A percentile compares a stretch with the other conserved stretches of the same genome.
Evolutionary conservation across 2,329 filamentous ascomycete species (phyloP).

Genomic region (Colletotrichum simmondsii): DNA sequence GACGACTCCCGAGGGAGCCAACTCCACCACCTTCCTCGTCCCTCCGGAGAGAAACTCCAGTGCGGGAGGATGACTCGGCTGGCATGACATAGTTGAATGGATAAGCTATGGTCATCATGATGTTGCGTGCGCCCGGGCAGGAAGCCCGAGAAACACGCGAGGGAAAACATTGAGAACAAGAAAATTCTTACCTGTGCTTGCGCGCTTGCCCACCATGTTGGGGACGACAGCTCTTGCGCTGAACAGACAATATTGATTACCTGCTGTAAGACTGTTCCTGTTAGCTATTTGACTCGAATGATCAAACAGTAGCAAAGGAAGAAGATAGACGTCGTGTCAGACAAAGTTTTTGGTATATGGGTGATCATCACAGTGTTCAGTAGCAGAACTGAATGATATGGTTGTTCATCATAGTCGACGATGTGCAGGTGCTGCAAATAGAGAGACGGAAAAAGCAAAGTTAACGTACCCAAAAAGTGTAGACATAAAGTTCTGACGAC

Average conservation of each 20-base stretch:
- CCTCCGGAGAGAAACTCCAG: slow-evolving; percentile 64
- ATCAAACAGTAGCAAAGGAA: not conserved
- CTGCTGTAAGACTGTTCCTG: not conserved
- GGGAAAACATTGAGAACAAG: slow-evolving; percentile 15
- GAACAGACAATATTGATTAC: not conserved
- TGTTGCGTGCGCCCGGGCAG: not conserved
- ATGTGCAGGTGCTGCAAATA: not conserved
- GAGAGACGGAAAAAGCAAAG: not conserved
- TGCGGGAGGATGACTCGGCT: slow-evolving; percentile 80
- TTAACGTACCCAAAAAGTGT: not conserved
- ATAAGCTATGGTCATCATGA: slow-evolving; percentile 76
- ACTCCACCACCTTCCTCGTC: slow-evolving; percentile 82
- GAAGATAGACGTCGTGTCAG: slow-evolving; percentile 52
- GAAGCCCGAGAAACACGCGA: not conserved
- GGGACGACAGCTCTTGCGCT: not conserved
- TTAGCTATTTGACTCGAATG: not conserved
- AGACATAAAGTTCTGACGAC: not conserved
- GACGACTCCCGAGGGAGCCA: slow-evolving; percentile 55
- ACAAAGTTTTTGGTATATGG: slow-evolving; percentile 73
- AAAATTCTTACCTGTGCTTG: not conserved
- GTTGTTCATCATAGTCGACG: slow-evolving; percentile 71
- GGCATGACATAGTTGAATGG: slow-evolving; percentile 78
- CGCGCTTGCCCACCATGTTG: too few relatives aligned
- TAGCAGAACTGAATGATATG: slow-evolving; percentile 78
- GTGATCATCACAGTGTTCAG: slow-evolving; percentile 76